phyloP scores from a whole-genome alignment of 2,329 filamentous ascomycete genomes.

The Exophiala spinifera region DNA sequence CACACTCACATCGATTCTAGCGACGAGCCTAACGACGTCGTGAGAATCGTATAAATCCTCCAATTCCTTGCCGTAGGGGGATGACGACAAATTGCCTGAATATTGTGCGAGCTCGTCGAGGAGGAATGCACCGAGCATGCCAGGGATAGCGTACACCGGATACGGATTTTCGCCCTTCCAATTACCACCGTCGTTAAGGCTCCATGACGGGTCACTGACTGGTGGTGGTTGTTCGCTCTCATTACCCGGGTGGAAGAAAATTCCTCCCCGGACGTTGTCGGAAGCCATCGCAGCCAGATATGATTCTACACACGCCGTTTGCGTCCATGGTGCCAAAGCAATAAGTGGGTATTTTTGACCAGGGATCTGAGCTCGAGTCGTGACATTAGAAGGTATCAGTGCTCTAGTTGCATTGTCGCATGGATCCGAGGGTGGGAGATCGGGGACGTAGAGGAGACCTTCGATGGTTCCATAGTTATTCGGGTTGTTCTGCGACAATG shows the following conservation, averaged over 20 bases:
- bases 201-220: conserved; percentile 64
- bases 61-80: conserved; percentile 33
- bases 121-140: conserved; percentile 62
- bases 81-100: conserved; percentile 65
- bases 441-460: conserved; percentile 83
- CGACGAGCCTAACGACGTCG: conserved; percentile 52
- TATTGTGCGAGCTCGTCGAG: conserved; percentile 72
- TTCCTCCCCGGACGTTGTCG: conserved; percentile 58
- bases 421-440: conserved; percentile 54
- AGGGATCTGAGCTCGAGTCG: conserved; percentile 65
- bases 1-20: conserved; percentile 24
- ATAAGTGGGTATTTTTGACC: conserved; percentile 67
- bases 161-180: conserved; percentile 72
- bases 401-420: conserved; percentile 63
- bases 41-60: conserved; percentile 37
- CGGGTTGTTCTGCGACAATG: conserved; percentile 67
- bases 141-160: conserved; percentile 79
- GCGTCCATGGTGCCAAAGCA: conserved; percentile 84
- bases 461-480: conserved; percentile 61
- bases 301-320: conserved; percentile 65
- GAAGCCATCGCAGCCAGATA: conserved; percentile 64
- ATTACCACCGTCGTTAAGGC: conserved; percentile 62
- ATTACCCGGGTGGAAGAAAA: conserved; percentile 54
- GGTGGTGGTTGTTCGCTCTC: conserved; percentile 61
- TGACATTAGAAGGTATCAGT: conserved; percentile 74